Percentiles rank a stretch among this genome's conserved stretches.
Evolutionary conservation across 2,329 filamentous ascomycete species (phyloP).

Genomic region (Pseudogymnoascus sp.): DNA sequence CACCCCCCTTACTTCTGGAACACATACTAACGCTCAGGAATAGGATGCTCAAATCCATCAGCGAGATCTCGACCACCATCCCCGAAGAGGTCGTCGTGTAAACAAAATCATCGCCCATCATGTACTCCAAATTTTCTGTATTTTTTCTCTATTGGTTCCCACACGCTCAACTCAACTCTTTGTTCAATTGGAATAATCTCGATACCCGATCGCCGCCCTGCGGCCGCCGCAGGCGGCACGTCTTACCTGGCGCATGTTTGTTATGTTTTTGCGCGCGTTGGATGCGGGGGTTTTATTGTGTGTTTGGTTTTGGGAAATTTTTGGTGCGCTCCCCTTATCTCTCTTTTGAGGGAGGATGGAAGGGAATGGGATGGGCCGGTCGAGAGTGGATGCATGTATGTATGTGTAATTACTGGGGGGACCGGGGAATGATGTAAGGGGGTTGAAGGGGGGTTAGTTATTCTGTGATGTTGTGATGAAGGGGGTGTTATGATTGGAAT

Average conservation of each 20-base stretch:
- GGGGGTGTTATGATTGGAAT: constrained; percentile 6
- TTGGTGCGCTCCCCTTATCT: not conserved
- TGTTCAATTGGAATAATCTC: not conserved
- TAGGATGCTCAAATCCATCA: constrained; percentile 32
- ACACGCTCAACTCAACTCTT: constrained; percentile 13
- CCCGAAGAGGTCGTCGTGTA: not conserved
- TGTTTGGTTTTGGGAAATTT: not conserved
- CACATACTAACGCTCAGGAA: not conserved
- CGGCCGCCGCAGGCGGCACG: not conserved
- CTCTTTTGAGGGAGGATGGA: not conserved
- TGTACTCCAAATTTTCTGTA: constrained; percentile 10
- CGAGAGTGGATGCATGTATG: constrained; percentile 2
- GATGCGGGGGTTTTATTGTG: not conserved
- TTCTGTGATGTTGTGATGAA: not conserved
- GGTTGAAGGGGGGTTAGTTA: not conserved
- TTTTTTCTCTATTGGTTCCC: constrained; percentile 11
- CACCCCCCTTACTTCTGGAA: not conserved
- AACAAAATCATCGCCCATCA: not conserved
- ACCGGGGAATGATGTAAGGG: not conserved
- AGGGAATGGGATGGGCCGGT: not conserved
- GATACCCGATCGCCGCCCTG: constrained; percentile 1
- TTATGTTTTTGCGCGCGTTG: not conserved
- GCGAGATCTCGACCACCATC: constrained; percentile 18
- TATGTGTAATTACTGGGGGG: constrained; percentile 1
- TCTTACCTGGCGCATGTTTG: not conserved